Conservation (phyloP, 805 yeast genomes). For the Barnettozyma sp. region DNA sequence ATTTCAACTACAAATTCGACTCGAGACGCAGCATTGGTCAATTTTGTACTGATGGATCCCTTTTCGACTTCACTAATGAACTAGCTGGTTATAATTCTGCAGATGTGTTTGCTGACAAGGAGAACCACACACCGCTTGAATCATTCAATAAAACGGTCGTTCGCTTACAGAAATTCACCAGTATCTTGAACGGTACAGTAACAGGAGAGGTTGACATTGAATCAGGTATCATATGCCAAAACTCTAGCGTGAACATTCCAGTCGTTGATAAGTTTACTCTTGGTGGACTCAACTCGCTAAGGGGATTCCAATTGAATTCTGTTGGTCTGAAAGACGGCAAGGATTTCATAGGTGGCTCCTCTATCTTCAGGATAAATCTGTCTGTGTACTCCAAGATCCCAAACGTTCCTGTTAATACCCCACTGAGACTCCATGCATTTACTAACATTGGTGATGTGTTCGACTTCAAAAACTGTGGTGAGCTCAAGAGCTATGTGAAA, state of each 20-base stretch:
- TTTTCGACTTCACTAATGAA: constrained; percentile 38
- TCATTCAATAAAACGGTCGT: constrained; percentile 19
- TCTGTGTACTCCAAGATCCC: constrained; percentile 52
- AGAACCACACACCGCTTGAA: constrained; percentile 26
- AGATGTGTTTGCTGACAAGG: constrained; percentile 26
- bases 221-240: constrained; percentile 42
- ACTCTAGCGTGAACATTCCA: constrained; percentile 38
- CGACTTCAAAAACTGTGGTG: constrained; percentile 15
- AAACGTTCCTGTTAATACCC: constrained; percentile 33
- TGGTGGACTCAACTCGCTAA: constrained; percentile 58
- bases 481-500: constrained; percentile 16
- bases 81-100: constrained; percentile 26
- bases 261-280: constrained; percentile 65
- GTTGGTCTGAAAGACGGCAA: constrained; percentile 43
- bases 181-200: constrained; percentile 38
- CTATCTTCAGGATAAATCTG: constrained; percentile 41
- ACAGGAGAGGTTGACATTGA: constrained; percentile 42
- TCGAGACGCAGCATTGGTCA: constrained; percentile 35
- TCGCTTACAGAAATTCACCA: constrained; percentile 26
- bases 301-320: constrained; percentile 57
- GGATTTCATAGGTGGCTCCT: constrained; percentile 53
- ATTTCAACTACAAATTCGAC: constrained; percentile 35
- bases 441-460: constrained; percentile 50
- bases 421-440: constrained; percentile 57
- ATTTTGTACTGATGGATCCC: constrained; percentile 42